phyloP scores from a whole-genome alignment of 2,329 filamentous ascomycete genomes.

The Talaromyces piceae region DNA sequence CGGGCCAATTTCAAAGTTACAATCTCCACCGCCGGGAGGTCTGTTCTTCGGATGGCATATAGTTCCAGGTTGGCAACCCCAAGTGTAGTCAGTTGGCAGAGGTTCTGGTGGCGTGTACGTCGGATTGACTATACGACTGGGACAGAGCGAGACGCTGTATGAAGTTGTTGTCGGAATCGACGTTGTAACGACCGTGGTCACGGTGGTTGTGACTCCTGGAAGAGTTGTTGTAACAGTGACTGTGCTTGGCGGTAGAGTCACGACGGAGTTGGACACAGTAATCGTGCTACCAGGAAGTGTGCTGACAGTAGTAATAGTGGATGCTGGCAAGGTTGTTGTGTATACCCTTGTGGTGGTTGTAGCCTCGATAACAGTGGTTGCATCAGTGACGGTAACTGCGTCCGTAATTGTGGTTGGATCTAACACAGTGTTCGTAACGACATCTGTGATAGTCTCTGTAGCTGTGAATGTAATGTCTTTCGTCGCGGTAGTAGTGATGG shows the following conservation, averaged over 20 bases:
- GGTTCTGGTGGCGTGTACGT: constrained; percentile 20
- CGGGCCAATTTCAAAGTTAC: constrained; percentile 34
- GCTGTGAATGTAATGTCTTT: background rate
- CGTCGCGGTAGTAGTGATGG: constrained; percentile 3
- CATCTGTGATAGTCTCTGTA: background rate
- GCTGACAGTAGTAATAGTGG: background rate
- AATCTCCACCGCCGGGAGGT: constrained; percentile 18
- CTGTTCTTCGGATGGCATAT: constrained; percentile 33
- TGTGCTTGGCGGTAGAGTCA: background rate
- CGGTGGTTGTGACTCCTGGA: background rate
- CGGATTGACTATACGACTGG: constrained; percentile 22
- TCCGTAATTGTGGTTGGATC: background rate
- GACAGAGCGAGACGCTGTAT: constrained; percentile 19
- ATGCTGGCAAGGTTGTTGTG: constrained; percentile 1
- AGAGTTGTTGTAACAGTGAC: background rate
- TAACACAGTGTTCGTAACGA: no score
- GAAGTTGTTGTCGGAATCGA: background rate
- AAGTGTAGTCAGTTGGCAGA: constrained; percentile 27
- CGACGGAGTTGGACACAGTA: background rate
- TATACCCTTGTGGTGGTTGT: background rate
- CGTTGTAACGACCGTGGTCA: background rate
- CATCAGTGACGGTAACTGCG: background rate
- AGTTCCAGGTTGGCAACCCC: constrained; percentile 39
- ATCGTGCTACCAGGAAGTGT: constrained; percentile 5
- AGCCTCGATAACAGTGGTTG: background rate